Evolutionary conservation across 225 moss, liverwort and hornwort genomes (phyloP), one percentile per base, ranked within the genome.

Genomic region (Ulota crispa): DNA sequence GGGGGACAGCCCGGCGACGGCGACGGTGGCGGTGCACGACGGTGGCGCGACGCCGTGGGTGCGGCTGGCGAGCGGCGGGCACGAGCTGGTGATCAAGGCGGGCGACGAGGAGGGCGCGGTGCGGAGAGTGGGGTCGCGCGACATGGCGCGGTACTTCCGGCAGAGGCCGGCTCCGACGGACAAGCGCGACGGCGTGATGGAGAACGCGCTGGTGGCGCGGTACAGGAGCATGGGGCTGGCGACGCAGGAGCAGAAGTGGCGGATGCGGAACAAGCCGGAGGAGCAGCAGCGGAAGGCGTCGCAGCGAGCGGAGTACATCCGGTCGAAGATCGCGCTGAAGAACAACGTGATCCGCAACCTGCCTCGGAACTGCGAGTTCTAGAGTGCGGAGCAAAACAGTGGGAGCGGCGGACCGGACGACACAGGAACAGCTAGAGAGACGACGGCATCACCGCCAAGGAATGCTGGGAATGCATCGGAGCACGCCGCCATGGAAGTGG

Each of bases 141-240:
- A 96, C 63, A 88, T 96, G 76, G 91, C 89, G 20, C 96, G 95
- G 11, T 99, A 94, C 85, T 99, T 96, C 68, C 88, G 78, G 20
- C 96, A 99, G 78, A 84, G 90, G 32, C 96, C 95, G 2, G 89
- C 91, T 57, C 95, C 98, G 36, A 83, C 95, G 19, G 96, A 99
- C 53, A 89, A 78, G 20, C 89, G 96, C 26, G 88, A 99, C 74
- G 98, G 94, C 66, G 81, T 96, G 56, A 85, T 91, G 66, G 94
- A 87, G 54, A 96, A 96, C 78, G 94, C 94, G 14, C 85, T 95
- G 50, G 82, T 94, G 85, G 91, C 98, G 14, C 92, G 91, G 83
- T 98, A 98, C 70, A 83, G 95, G 77, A 98, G 97, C 81, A 93
- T 98, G 95, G 97, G 94, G 39, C 71, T 98, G 81, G 94, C 91